Conservation (phyloP, 441 rosid species). For the Adansonia madagascariensis region DNA sequence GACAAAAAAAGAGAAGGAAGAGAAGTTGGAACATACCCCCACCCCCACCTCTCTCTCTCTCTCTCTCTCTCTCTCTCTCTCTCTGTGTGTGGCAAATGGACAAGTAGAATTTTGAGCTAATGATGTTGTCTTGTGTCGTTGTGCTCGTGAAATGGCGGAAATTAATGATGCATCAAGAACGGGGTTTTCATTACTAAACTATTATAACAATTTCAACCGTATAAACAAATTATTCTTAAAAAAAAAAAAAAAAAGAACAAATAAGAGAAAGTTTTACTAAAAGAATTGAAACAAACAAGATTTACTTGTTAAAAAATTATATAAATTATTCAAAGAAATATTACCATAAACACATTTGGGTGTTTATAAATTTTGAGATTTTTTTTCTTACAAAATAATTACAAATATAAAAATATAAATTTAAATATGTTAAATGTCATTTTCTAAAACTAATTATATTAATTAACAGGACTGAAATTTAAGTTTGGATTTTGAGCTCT, state of each 20-base stretch:
- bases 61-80: no score
- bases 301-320: conserved; percentile 26
- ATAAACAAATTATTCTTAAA: not conserved
- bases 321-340: not conserved
- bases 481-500: conserved; percentile 16
- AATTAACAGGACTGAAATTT: no score
- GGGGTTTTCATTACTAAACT: conserved; percentile 45
- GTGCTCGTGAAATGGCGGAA: conserved; percentile 62
- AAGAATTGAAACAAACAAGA: conserved; percentile 30
- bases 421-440: no score
- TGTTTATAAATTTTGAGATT: no score
- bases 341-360: not conserved
- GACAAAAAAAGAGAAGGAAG: conserved; percentile 12
- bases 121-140: conserved; percentile 61
- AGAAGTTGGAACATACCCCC: conserved; percentile 36
- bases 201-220: not conserved
- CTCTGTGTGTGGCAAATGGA: conserved; percentile 34
- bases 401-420: no score
- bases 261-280: not conserved
- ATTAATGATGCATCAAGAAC: conserved; percentile 63
- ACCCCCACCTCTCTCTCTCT: no score
- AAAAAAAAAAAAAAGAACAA: not conserved
- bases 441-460: no score
- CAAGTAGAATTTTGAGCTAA: conserved; percentile 59
- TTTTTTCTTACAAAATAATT: no score